These are phyloP conservation scores for Stromatinia cepivora DNA, from an alignment of 2,329 filamentous ascomycete species.

Conservation along the genomic window DNA sequence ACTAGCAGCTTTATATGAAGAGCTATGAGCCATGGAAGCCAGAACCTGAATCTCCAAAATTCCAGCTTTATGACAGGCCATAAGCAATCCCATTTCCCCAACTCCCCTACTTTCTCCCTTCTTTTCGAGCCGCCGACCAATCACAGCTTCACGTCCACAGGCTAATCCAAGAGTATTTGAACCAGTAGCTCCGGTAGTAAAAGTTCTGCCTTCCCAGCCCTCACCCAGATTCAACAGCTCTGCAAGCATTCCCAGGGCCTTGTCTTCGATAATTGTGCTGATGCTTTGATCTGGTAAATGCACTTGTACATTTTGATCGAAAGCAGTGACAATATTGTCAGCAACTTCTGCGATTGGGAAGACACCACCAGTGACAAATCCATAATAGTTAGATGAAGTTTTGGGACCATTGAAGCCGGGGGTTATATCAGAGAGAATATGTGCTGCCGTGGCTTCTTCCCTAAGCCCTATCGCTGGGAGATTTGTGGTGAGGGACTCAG, in stretches of 20 bases:
- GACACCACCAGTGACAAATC: conserved; percentile 81
- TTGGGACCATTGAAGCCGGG: conserved; percentile 43
- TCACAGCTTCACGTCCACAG: conserved; percentile 68
- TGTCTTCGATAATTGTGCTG: conserved; percentile 73
- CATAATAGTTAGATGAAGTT: conserved; percentile 62
- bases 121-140: conserved; percentile 45
- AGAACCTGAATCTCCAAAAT: conserved; percentile 72
- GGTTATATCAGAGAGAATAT: conserved; percentile 48
- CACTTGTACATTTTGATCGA: conserved; percentile 83
- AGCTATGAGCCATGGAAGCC: conserved; percentile 81
- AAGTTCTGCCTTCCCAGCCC: conserved; percentile 70
- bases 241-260: conserved; percentile 67
- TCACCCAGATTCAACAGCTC: conserved; percentile 63
- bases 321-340: conserved; percentile 77
- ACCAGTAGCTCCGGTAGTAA: conserved; percentile 72
- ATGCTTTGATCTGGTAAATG: conserved; percentile 77
- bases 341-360: conserved; percentile 79
- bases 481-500: conserved; percentile 38
- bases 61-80: conserved; percentile 63
- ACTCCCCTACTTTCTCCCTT: conserved; percentile 48
- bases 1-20: conserved; percentile 78
- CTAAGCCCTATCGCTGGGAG: conserved; percentile 48
- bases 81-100: conserved; percentile 68
- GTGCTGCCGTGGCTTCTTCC: conserved; percentile 44
- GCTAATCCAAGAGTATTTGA: conserved; percentile 66